A percentile compares a stretch with the other conserved stretches of the same genome.
phyloP scores from a whole-genome alignment of 257 asterid genomes.

The Linderniella brevidens region DNA sequence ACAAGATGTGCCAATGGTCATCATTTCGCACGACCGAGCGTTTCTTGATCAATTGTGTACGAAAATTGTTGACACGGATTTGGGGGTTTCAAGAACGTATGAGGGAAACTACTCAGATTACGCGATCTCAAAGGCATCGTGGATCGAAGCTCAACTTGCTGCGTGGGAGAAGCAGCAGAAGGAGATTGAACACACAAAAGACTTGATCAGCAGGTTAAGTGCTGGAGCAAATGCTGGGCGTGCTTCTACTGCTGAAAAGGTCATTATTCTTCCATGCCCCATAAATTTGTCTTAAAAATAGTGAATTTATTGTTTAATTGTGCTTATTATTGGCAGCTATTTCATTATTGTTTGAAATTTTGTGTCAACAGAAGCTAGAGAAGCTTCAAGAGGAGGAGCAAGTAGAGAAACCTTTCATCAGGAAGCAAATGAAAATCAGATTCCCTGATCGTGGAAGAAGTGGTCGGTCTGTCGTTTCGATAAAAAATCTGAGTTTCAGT shows the following conservation, averaged over 20 bases:
- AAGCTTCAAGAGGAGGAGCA: conserved; percentile 81
- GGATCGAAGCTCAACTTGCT: conserved; percentile 74
- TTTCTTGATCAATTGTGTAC: conserved; percentile 93
- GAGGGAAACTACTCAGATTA: conserved; percentile 79
- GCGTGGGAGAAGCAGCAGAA: conserved; percentile 99
- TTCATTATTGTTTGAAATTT: conserved; percentile 3
- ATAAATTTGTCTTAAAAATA: too few species aligned
- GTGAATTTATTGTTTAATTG: too few species aligned
- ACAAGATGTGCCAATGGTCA: conserved; percentile 98
- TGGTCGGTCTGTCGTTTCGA: conserved; percentile 50
- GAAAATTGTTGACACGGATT: conserved; percentile 90
- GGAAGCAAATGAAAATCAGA: conserved; percentile 97
- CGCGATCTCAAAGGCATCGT: conserved; percentile 51
- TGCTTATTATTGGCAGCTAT: too few species aligned
- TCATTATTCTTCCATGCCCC: conserved; percentile 7
- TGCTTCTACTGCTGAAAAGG: conserved; percentile 99
- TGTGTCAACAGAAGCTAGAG: conserved; percentile 72
- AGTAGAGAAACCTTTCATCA: conserved; percentile 89
- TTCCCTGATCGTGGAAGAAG: conserved; percentile 97
- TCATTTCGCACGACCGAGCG: conserved; percentile 97
- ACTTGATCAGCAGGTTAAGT: conserved; percentile 61
- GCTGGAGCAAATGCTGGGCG: conserved; percentile 98
- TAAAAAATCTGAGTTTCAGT: conserved; percentile 63
- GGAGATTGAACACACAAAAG: conserved; percentile 77
- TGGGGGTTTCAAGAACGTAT: conserved; percentile 85